Conservation (phyloP, 2,329 filamentous ascomycete species). For the Fusarium sp. region DNA sequence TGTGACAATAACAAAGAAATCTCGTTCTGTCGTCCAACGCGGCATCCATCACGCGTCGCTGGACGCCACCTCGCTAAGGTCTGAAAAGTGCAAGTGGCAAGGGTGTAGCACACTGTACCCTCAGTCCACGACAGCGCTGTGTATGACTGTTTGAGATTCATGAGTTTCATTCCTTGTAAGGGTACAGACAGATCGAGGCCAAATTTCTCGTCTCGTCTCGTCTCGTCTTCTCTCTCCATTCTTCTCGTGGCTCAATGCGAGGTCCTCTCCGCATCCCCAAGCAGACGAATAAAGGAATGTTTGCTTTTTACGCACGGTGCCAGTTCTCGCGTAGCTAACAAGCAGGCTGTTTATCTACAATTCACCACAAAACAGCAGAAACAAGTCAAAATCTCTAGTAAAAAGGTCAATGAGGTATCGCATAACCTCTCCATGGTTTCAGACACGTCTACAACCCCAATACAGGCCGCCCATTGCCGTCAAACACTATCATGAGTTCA, state of each 20-base stretch:
- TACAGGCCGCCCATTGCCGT: background rate
- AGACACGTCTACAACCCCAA: background rate
- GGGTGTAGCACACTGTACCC: background rate
- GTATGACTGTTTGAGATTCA: background rate
- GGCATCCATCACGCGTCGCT: background rate
- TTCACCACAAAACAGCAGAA: conserved; percentile 7
- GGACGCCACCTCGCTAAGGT: background rate
- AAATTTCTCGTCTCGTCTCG: background rate
- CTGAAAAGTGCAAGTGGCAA: background rate
- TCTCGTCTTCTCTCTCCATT: no score
- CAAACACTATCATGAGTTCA: conserved; percentile 44
- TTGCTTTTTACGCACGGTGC: conserved; percentile 38
- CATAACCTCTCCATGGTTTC: background rate
- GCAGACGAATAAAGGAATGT: conserved; percentile 17
- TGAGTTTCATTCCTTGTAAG: background rate
- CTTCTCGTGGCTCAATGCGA: background rate
- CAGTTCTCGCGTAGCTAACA: conserved; percentile 21
- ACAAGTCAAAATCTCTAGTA: background rate
- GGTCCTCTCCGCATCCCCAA: background rate
- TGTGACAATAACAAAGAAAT: background rate
- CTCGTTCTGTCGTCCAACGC: background rate
- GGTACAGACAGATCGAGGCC: background rate
- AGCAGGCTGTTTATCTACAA: background rate
- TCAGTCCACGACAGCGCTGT: background rate
- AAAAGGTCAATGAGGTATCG: background rate